Base-by-base conservation (phyloP, 768 basidiomycete species). In the Mycena polygramma region DNA sequence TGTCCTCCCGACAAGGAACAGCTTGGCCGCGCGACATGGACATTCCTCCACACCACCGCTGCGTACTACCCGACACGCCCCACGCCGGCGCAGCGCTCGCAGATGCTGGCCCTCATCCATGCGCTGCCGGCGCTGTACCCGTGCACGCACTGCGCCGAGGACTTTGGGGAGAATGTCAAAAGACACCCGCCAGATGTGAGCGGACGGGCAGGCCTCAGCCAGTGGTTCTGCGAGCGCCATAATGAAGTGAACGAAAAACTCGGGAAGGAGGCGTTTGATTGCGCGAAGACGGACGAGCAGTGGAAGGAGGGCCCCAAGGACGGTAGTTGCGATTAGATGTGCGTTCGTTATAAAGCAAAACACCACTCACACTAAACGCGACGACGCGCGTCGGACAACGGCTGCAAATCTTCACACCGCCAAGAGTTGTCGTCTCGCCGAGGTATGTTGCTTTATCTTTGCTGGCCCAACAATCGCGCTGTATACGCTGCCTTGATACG, bases 51-150 rank as follows among this genome's bases (percentile, higher is more conserved):
- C 77, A 92, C 96, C 11, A 92, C 97, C 7, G 97, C 96, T 0
- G 95, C 97, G 24, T 98, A 98, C 81, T 99, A 96, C 81, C 96
- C 97, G 35, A 89, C 92, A n/a, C 81, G 83, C 19, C 95, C 97
- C 0, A 89, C 91, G 0, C 85, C 90, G 1, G 82, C 83, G 8
- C 95, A 97, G 75, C 91, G 93, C 66, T 86, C 89, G 36, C 91
- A 94, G 73, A 98, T 98, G 96, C 83, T 94, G 41, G 85, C 87
- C 75, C 86, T 99, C 30, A 81, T 99, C 17, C 87, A 87, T 57
- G 87, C 96, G 0, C 80, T 97, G 48, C 96, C 96, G 0, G 79
- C 89, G 11, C 82, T 98, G 19, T 99, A 99, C 81, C 96, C 97
- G 0, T 99, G 97, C 78, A 83, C 87, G 19, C 89, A 89, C 78